These are phyloP conservation scores for Myriosclerotinia duriaeana DNA, from an alignment of 2,329 filamentous ascomycete species.

Conservation along the genomic window DNA sequence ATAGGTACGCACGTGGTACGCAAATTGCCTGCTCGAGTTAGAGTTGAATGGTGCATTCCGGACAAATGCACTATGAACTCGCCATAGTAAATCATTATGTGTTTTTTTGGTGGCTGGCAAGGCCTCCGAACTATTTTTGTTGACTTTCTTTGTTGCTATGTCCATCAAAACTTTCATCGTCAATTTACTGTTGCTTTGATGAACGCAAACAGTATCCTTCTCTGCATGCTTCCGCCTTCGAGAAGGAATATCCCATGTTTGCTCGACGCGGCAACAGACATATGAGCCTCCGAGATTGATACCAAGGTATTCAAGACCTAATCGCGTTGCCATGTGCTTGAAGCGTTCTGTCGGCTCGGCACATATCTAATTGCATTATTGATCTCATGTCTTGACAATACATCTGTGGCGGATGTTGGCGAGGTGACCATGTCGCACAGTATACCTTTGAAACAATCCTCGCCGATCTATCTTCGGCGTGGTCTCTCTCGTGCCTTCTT, in stretches of 20 bases:
- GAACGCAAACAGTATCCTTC: neutral
- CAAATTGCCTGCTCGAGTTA: too few species aligned
- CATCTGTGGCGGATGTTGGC: slow-evolving; percentile 7
- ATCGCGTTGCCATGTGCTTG: slow-evolving; percentile 8
- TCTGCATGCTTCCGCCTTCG: slow-evolving; percentile 6
- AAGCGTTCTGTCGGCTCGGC: neutral
- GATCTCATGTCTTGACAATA: neutral
- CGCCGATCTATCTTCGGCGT: neutral
- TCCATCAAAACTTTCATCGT: too few species aligned
- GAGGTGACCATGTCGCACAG: neutral
- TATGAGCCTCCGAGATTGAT: neutral
- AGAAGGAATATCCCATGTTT: slow-evolving; percentile 10
- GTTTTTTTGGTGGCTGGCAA: neutral
- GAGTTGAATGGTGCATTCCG: too few species aligned
- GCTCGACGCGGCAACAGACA: neutral
- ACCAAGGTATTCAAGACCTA: neutral
- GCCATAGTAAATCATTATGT: neutral
- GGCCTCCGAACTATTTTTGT: neutral
- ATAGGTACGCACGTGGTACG: too few species aligned
- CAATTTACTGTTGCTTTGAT: neutral
- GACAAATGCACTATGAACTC: neutral
- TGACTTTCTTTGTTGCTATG: neutral
- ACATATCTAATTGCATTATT: neutral
- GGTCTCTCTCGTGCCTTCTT: neutral
- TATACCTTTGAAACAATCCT: slow-evolving; percentile 2